Percentiles rank a stretch among this genome's conserved stretches.
Conservation (phyloP, 2,329 filamentous ascomycete genomes). For the Ceratocystis lukuohia region DNA sequence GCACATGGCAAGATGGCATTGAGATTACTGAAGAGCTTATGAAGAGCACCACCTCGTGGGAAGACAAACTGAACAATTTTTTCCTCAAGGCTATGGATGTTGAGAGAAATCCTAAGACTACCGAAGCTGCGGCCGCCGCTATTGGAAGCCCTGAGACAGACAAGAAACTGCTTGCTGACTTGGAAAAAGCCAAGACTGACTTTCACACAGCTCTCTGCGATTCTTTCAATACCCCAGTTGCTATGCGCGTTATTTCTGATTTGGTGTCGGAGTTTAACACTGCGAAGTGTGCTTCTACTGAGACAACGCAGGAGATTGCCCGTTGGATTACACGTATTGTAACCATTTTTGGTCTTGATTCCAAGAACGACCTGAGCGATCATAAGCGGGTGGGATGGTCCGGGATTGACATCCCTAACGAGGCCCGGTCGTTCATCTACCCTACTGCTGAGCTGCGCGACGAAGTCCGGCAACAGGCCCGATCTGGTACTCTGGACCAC, state of each 20-base stretch:
- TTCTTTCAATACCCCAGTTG: conserved; percentile 74
- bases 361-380: conserved; percentile 26
- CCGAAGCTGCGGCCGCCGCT: conserved; percentile 10
- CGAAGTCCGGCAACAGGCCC: conserved; percentile 15
- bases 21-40: conserved; percentile 76
- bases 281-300: conserved; percentile 13
- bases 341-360: conserved; percentile 70
- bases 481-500: conserved; percentile 32
- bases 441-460: conserved; percentile 25
- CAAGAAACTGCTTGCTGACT: conserved; percentile 29
- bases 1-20: conserved; percentile 79
- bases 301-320: conserved; percentile 34
- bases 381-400: conserved; percentile 26
- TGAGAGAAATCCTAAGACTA: conserved; percentile 15
- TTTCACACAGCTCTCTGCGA: conserved; percentile 53
- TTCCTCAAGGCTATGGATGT: conserved; percentile 19
- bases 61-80: conserved; percentile 20
- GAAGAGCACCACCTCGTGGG: conserved; percentile 23
- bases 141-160: conserved; percentile 21
- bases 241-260: conserved; percentile 64
- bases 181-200: conserved; percentile 42
- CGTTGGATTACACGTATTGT: conserved; percentile 74
- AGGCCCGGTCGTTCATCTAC: conserved; percentile 36
- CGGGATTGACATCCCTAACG: conserved; percentile 32
- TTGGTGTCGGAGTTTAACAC: conserved; percentile 49